Percentiles rank a stretch among this genome's conserved stretches.
phyloP scores from a whole-genome alignment of 805 yeast genomes.

The Ogataea salicorniae region DNA sequence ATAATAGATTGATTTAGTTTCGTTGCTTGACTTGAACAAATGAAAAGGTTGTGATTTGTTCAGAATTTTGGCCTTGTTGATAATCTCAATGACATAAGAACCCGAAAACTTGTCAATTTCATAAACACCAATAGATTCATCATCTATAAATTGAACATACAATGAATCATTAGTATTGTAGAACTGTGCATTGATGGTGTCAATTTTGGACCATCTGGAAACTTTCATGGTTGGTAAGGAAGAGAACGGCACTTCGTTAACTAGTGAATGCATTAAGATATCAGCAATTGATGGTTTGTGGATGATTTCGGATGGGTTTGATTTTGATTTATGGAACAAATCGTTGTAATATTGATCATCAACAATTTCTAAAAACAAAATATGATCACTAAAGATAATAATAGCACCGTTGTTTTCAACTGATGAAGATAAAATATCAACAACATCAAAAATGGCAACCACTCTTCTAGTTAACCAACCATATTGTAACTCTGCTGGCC shows the following conservation, averaged over 20 bases:
- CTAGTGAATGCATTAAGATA: conserved; percentile 81
- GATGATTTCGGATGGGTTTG: conserved; percentile 12
- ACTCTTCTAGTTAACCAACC: conserved; percentile 88
- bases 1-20: conserved; percentile 39
- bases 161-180: conserved; percentile 29
- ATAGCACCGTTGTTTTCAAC: conserved; percentile 46
- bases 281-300: conserved; percentile 65
- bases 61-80: conserved; percentile 66
- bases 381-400: conserved; percentile 75
- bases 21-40: conserved; percentile 51
- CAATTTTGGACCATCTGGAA: conserved; percentile 59
- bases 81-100: conserved; percentile 45
- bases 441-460: conserved; percentile 58
- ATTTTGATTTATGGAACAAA: conserved; percentile 6
- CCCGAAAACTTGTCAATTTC: conserved; percentile 23
- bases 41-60: conserved; percentile 84
- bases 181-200: conserved; percentile 47
- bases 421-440: conserved; percentile 22
- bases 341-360: conserved; percentile 37
- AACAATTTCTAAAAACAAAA: conserved; percentile 56
- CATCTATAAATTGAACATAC: conserved; percentile 25
- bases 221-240: conserved; percentile 68
- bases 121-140: conserved; percentile 19
- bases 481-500: conserved; percentile 84
- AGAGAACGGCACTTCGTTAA: conserved; percentile 72